These are phyloP conservation scores for Hippophae rhamnoides DNA, from an alignment of 306 rosid species.

Conservation along the genomic window DNA sequence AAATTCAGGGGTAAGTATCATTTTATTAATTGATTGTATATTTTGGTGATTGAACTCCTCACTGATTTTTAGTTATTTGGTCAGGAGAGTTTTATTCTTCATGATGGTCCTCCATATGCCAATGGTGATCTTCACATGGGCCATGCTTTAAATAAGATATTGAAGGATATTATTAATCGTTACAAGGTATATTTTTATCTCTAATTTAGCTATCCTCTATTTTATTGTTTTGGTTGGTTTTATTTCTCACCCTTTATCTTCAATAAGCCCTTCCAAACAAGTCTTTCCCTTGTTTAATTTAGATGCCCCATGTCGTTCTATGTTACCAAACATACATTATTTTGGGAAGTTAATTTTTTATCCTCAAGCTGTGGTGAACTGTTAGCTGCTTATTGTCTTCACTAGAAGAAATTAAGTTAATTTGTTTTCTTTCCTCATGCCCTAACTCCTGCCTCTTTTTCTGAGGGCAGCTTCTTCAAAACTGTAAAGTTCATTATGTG, in stretches of 20 bases:
- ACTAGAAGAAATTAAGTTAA: background rate
- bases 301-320: background rate
- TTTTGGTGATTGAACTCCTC: conserved; percentile 18
- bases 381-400: background rate
- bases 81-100: conserved; percentile 81
- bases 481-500: conserved; percentile 74
- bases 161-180: conserved; percentile 92
- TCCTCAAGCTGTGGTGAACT: background rate
- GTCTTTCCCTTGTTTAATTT: background rate
- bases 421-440: conserved; percentile 1
- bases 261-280: background rate
- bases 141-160: conserved; percentile 86
- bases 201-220: conserved; percentile 9
- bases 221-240: conserved; percentile 4
- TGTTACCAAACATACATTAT: background rate
- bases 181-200: conserved; percentile 55
- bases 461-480: conserved; percentile 76
- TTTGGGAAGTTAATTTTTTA: background rate
- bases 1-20: conserved; percentile 69
- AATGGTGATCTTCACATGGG: conserved; percentile 99
- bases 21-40: conserved; percentile 10
- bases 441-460: conserved; percentile 8
- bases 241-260: background rate
- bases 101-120: conserved; percentile 98
- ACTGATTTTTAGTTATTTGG: conserved; percentile 21